Evolutionary conservation across 306 rosid genomes (phyloP).

Genomic region (Gastrolobium bilobum): DNA sequence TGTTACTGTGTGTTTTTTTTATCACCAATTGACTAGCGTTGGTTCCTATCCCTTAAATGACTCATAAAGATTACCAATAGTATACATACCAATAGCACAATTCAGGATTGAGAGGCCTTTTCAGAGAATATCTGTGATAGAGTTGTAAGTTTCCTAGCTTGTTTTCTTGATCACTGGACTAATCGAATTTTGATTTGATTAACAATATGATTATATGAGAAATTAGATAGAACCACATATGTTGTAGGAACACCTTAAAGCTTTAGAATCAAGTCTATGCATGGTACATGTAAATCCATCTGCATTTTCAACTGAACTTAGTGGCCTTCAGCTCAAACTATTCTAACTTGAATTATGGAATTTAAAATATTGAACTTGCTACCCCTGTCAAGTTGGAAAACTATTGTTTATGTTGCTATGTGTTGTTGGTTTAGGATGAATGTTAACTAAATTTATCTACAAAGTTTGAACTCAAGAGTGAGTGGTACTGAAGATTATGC

Average conservation of each 20-base stretch:
- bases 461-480: conserved; percentile 9
- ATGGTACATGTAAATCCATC: not conserved
- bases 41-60: conserved; percentile 1
- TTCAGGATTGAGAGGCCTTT: conserved; percentile 28
- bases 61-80: not conserved
- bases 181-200: conserved; percentile 32
- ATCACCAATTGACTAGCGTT: conserved; percentile 1
- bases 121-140: not conserved
- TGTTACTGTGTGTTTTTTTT: not conserved
- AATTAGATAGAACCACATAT: conserved; percentile 9
- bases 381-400: not conserved
- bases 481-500: not conserved
- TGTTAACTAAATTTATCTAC: conserved; percentile 3
- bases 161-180: not conserved
- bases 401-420: not conserved
- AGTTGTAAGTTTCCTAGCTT: conserved; percentile 14
- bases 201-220: conserved; percentile 4
- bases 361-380: not conserved
- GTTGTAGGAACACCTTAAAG: conserved; percentile 9
- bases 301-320: conserved; percentile 18
- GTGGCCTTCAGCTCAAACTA: conserved; percentile 17
- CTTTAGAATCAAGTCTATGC: conserved; percentile 2
- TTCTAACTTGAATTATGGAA: not conserved
- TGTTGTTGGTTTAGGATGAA: conserved; percentile 19
- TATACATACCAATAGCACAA: not conserved